Percentiles rank a stretch among this genome's conserved stretches.
phyloP scores from a whole-genome alignment of 139 green algal species.

The Picochlorum sp. region DNA sequence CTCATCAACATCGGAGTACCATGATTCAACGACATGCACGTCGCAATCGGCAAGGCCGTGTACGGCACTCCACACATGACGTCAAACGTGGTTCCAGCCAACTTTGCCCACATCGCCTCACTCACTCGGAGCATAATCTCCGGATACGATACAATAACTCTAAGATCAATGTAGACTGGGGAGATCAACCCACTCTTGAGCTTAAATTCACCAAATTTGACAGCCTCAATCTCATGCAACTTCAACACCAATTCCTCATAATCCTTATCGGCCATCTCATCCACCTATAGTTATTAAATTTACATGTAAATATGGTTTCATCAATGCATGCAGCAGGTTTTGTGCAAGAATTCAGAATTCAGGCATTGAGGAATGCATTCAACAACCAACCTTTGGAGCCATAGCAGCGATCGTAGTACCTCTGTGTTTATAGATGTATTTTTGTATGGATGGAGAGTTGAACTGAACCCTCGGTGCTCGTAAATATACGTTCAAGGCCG shows the following conservation, averaged over 20 bases:
- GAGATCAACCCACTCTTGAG: constrained; percentile 95
- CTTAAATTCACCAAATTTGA: constrained; percentile 99
- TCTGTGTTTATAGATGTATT: too few species aligned
- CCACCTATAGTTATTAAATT: constrained; percentile 11
- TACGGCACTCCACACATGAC: constrained; percentile 98
- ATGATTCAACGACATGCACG: constrained; percentile 83
- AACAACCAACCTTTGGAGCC: too few species aligned
- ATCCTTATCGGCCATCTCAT: constrained; percentile 54
- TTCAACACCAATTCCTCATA: constrained; percentile 78
- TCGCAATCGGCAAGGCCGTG: constrained; percentile 97
- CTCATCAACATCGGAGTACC: constrained; percentile 88
- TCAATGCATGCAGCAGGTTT: not conserved
- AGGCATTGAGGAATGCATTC: too few species aligned
- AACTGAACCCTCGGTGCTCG: too few species aligned
- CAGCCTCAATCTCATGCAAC: constrained; percentile 87
- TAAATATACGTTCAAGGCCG: too few species aligned
- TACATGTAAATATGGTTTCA: too few species aligned
- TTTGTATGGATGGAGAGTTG: too few species aligned
- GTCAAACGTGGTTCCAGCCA: constrained; percentile 71
- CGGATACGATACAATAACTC: constrained; percentile 97
- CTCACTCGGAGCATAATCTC: constrained; percentile 81
- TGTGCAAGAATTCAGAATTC: too few species aligned
- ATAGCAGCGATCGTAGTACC: too few species aligned
- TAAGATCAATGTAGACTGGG: constrained; percentile 96
- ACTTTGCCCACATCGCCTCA: constrained; percentile 77